A percentile compares a stretch with the other conserved stretches of the same genome.
Conservation (phyloP, 208 protist genomes). For the Crithidia bombi region DNA sequence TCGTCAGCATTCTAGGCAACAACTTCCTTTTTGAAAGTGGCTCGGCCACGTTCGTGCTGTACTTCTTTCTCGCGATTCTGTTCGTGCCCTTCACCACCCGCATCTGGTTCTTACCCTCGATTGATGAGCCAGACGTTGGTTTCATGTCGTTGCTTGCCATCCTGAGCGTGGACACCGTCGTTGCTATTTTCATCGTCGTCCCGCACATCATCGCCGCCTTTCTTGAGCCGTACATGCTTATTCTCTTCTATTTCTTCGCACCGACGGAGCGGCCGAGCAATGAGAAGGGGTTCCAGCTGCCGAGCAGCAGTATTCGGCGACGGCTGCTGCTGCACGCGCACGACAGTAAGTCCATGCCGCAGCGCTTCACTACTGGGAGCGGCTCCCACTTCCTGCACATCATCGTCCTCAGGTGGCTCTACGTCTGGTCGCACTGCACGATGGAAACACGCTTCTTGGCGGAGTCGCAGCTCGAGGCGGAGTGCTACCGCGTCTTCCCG, state of each 20-base stretch:
- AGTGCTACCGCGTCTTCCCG: conserved; percentile 79
- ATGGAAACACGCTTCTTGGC: conserved; percentile 49
- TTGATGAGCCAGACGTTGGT: conserved; percentile 71
- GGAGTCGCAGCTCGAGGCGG: conserved; percentile 66
- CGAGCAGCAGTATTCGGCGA: conserved; percentile 58
- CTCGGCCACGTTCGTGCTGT: conserved; percentile 58
- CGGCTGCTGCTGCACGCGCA: conserved; percentile 63
- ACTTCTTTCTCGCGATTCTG: conserved; percentile 58
- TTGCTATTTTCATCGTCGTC: conserved; percentile 49
- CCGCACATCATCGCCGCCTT: conserved; percentile 65
- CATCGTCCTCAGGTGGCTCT: conserved; percentile 53
- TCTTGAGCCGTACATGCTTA: conserved; percentile 67
- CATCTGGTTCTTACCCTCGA: conserved; percentile 76
- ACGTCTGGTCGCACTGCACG: conserved; percentile 56
- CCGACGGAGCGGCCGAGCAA: conserved; percentile 36
- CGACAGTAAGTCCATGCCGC: conserved; percentile 39
- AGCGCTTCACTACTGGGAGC: conserved; percentile 47
- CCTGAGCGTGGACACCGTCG: conserved; percentile 51
- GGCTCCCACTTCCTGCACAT: conserved; percentile 72
- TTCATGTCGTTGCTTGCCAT: conserved; percentile 70
- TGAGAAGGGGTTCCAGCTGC: conserved; percentile 17
- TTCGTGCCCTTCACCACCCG: conserved; percentile 78
- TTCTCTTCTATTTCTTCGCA: conserved; percentile 69
- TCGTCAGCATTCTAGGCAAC: conserved; percentile 70
- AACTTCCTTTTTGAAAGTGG: conserved; percentile 65